phyloP scores from a whole-genome alignment of 768 basidiomycete species.

The Omphalotus guepiniiformis region DNA sequence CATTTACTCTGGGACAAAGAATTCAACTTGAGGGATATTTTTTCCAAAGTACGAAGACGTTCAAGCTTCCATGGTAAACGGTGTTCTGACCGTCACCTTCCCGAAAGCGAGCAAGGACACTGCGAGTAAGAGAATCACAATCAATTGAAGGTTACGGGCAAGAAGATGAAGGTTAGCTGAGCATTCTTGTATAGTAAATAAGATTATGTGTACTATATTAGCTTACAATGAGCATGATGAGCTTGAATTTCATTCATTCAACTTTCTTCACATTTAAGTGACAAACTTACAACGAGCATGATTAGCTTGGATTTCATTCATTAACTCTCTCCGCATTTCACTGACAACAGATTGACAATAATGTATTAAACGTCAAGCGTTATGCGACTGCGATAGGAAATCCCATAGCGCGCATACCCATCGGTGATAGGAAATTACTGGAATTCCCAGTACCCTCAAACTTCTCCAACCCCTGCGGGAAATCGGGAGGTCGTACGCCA shows the following conservation, averaged over 20 bases:
- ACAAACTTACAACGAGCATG: too few species aligned
- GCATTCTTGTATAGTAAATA: too few species aligned
- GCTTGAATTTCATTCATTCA: too few species aligned
- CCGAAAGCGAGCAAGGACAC: constrained; percentile 38
- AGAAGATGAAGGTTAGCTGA: too few species aligned
- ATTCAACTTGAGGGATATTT: background rate
- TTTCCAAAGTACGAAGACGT: constrained; percentile 25
- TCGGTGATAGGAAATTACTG: constrained; percentile 30
- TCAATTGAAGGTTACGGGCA: too few species aligned
- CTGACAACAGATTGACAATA: too few species aligned
- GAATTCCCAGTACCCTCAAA: constrained; percentile 33
- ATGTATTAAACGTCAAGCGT: too few species aligned
- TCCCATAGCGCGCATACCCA: constrained; percentile 40
- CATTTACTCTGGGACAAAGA: constrained; percentile 11
- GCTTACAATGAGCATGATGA: too few species aligned
- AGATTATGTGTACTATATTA: too few species aligned
- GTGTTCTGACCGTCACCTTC: constrained; percentile 46
- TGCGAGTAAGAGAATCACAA: constrained; percentile 29
- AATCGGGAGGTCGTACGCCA: constrained; percentile 69
- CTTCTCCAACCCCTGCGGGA: constrained; percentile 39
- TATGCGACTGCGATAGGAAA: constrained; percentile 22
- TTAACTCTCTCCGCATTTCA: too few species aligned
- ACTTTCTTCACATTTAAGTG: too few species aligned
- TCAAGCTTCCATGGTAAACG: constrained; percentile 45
- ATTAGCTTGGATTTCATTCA: too few species aligned